Evolutionary conservation across 2,329 filamentous ascomycete species (phyloP).

Genomic region (Ilyonectria destructans): DNA sequence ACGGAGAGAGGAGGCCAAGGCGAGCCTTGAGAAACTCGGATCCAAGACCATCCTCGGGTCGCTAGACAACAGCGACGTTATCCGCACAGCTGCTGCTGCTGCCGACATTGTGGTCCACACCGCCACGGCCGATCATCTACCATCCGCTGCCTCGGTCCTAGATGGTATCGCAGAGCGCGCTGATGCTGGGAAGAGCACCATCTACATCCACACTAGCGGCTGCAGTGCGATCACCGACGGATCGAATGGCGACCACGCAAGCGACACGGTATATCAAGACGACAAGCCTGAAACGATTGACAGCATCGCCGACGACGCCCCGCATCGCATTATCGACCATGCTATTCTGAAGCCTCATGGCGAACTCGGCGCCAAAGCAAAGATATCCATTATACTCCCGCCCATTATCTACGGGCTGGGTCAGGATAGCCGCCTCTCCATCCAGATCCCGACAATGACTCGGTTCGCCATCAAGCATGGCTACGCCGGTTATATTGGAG

Average conservation of each 20-base stretch:
- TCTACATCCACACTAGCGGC: constrained; percentile 12
- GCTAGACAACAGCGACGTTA: neutral
- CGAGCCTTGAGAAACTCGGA: neutral
- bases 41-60: neutral
- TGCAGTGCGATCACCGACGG: neutral
- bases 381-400: neutral
- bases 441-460: constrained; percentile 5
- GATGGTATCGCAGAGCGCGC: constrained; percentile 4
- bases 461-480: constrained; percentile 4
- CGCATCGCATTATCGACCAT: constrained; percentile 3
- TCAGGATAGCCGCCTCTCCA: neutral
- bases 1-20: neutral
- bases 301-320: neutral
- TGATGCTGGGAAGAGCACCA: neutral
- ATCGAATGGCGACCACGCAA: neutral
- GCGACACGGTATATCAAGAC: neutral
- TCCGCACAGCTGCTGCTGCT: neutral
- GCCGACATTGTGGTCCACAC: constrained; percentile 3
- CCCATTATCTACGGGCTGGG: neutral
- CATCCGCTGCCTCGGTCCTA: neutral
- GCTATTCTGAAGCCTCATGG: neutral
- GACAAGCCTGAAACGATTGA: constrained; percentile 1
- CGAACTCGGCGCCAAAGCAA: constrained; percentile 4
- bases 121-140: neutral
- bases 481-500: constrained; percentile 4